These are phyloP conservation scores for Haemoproteus tartakovskyi DNA, from an alignment of 169 alveolate species.

Conservation along the genomic window DNA sequence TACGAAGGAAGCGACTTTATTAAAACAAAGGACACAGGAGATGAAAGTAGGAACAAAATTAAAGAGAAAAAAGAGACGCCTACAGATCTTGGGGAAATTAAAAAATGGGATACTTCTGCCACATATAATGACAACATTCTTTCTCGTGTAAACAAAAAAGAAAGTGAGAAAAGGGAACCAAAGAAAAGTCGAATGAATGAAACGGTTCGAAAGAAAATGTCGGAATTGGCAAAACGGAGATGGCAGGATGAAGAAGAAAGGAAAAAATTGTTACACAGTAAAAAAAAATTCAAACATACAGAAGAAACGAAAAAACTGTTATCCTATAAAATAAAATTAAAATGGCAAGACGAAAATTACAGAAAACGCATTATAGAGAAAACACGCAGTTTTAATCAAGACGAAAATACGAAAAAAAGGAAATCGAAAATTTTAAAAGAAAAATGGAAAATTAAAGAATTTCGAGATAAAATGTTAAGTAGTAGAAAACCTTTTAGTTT, in stretches of 20 bases:
- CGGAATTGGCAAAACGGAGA: slow-evolving; percentile 49
- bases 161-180: background rate
- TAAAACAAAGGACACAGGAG: too few species aligned
- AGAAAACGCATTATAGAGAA: slow-evolving; percentile 42
- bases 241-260: slow-evolving; percentile 59
- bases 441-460: slow-evolving; percentile 56
- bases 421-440: slow-evolving; percentile 42
- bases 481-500: slow-evolving; percentile 46
- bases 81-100: background rate
- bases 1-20: too few species aligned
- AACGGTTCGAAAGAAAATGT: slow-evolving; percentile 32
- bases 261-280: slow-evolving; percentile 22
- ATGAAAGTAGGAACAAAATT: too few species aligned
- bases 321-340: slow-evolving; percentile 58
- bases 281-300: slow-evolving; percentile 53
- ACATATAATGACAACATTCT: too few species aligned
- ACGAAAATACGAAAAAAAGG: slow-evolving; percentile 59
- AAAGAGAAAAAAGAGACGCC: too few species aligned
- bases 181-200: slow-evolving; percentile 8
- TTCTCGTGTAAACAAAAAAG: background rate
- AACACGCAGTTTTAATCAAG: slow-evolving; percentile 46
- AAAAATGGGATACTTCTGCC: too few species aligned
- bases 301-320: slow-evolving; percentile 56
- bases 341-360: slow-evolving; percentile 59
- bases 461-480: slow-evolving; percentile 49